A percentile compares a stretch with the other conserved stretches of the same genome.
These are phyloP conservation scores for Verticillium zaregamsianum DNA, from an alignment of 2,329 filamentous ascomycete genomes.

Conservation along the genomic window DNA sequence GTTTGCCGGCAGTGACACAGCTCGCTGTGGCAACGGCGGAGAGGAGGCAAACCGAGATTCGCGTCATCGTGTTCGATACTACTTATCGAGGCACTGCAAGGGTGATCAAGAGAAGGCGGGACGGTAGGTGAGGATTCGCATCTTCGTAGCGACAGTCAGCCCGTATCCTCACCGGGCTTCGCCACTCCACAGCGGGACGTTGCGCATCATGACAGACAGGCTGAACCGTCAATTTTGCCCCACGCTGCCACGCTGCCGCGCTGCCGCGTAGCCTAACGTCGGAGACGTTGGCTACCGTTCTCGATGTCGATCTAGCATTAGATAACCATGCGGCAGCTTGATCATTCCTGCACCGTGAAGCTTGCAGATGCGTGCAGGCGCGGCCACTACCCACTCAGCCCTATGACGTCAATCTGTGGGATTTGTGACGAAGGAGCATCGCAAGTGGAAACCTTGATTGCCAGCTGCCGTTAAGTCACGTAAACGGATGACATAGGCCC, in stretches of 20 bases:
- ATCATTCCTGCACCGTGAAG: not conserved
- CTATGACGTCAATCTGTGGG: not conserved
- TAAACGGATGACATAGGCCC: not conserved
- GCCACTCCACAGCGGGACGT: too few species aligned
- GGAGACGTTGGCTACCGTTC: not conserved
- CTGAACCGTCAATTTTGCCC: too few species aligned
- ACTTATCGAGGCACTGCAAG: too few species aligned
- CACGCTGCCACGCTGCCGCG: not conserved
- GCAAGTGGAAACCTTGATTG: not conserved
- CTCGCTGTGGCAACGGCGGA: too few species aligned
- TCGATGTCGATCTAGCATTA: not conserved
- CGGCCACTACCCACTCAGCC: not conserved
- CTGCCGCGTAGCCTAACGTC: not conserved
- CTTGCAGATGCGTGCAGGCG: not conserved
- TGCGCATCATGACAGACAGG: too few species aligned
- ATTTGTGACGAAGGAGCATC: not conserved
- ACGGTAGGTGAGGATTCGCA: too few species aligned
- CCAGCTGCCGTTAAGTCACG: not conserved
- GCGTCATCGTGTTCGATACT: too few species aligned
- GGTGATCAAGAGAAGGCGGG: too few species aligned
- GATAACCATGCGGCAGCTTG: not conserved
- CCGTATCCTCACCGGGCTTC: too few species aligned
- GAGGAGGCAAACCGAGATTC: too few species aligned
- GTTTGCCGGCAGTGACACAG: not conserved
- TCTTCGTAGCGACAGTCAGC: too few species aligned